phyloP scores from a whole-genome alignment of 108 stramenopile species.

The Cafeteria roenbergensis region DNA sequence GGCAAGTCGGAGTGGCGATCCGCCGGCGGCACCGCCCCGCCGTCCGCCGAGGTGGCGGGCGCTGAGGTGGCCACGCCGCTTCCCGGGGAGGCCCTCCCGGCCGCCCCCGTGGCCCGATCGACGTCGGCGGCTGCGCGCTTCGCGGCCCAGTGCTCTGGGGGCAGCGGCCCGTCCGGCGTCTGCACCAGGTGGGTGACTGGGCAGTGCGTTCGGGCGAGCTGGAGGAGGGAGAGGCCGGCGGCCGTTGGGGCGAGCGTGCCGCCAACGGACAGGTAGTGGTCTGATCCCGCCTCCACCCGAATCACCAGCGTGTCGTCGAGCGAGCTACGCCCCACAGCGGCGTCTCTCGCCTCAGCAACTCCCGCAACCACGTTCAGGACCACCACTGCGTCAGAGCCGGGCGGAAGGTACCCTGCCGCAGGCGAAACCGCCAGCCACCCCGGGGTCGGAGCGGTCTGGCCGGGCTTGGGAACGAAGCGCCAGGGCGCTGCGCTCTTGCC shows the following conservation, averaged over 20 bases:
- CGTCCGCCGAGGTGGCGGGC: neutral
- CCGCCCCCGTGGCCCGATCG: neutral
- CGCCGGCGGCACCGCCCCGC: neutral
- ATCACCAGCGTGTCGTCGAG: slow-evolving; percentile 76
- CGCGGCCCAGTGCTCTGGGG: no score
- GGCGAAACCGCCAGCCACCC: slow-evolving; percentile 77
- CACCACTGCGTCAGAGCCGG: slow-evolving; percentile 59
- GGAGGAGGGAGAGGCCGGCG: slow-evolving; percentile 75
- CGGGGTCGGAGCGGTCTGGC: no score
- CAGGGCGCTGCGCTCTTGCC: slow-evolving; percentile 69
- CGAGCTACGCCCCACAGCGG: slow-evolving; percentile 62
- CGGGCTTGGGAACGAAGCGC: slow-evolving; percentile 74
- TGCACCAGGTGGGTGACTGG: slow-evolving; percentile 43
- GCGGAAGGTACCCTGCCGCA: slow-evolving; percentile 76
- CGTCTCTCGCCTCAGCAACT: slow-evolving; percentile 55
- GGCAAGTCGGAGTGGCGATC: neutral
- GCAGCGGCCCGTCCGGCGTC: no score
- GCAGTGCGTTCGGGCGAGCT: slow-evolving; percentile 69
- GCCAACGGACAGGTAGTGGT: slow-evolving; percentile 71
- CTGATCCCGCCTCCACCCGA: slow-evolving; percentile 79
- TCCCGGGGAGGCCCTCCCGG: neutral
- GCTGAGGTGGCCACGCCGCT: neutral
- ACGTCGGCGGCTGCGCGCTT: neutral
- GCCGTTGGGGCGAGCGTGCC: slow-evolving; percentile 70
- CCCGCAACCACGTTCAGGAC: slow-evolving; percentile 62